These are phyloP conservation scores for Malassezia brasiliensis DNA, from an alignment of 1,284 basidiomycete genomes.

Conservation along the genomic window DNA sequence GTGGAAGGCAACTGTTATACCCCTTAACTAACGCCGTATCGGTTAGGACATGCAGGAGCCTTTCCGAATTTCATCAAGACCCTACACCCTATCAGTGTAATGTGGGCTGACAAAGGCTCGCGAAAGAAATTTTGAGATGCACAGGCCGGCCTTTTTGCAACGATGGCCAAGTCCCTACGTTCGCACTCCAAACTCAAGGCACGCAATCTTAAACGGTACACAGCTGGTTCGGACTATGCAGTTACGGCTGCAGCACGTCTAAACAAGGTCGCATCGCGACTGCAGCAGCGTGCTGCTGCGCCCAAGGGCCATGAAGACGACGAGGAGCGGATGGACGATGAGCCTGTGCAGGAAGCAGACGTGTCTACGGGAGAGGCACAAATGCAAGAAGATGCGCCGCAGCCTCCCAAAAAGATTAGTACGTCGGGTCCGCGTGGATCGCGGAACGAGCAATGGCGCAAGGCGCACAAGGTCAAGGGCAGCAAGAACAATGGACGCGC, in stretches of 20 bases:
- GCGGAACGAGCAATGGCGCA: slow-evolving; percentile 35
- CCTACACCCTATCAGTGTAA: not conserved
- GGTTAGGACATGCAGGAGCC: not conserved
- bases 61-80: not conserved
- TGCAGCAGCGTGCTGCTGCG: slow-evolving; percentile 47
- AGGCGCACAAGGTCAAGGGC: slow-evolving; percentile 23
- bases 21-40: slow-evolving; percentile 22
- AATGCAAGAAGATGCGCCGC: slow-evolving; percentile 2
- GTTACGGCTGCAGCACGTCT: slow-evolving; percentile 74
- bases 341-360: slow-evolving; percentile 16
- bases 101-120: no score
- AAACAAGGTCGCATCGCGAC: slow-evolving; percentile 63
- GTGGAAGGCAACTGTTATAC: slow-evolving; percentile 23
- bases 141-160: slow-evolving; percentile 12
- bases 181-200: slow-evolving; percentile 78
- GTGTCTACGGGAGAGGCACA: not conserved
- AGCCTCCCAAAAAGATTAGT: slow-evolving; percentile 23
- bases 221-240: slow-evolving; percentile 63
- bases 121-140: not conserved
- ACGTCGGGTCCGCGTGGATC: slow-evolving; percentile 33
- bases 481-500: slow-evolving; percentile 31
- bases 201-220: slow-evolving; percentile 72
- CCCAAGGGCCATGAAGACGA: slow-evolving; percentile 50
- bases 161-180: slow-evolving; percentile 84
- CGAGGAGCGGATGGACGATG: slow-evolving; percentile 49